These are phyloP conservation scores for Dichotomopilus funicola DNA, from an alignment of 2,329 filamentous ascomycete genomes.

Conservation along the genomic window DNA sequence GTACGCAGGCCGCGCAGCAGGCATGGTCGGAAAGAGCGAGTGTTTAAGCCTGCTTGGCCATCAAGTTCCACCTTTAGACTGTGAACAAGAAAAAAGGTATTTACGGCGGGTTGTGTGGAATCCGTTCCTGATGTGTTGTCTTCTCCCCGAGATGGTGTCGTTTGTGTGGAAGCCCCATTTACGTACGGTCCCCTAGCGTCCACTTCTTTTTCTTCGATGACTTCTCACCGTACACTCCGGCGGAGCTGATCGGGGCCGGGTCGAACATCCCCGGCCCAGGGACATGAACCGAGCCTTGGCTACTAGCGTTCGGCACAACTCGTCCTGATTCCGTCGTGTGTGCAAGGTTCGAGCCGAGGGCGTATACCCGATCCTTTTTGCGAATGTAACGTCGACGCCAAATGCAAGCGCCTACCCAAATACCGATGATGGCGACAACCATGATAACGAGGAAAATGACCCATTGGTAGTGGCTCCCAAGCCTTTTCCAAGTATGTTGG, in stretches of 20 bases:
- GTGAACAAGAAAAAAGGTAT: neutral
- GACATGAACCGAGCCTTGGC: slow-evolving; percentile 33
- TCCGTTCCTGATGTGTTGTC: neutral
- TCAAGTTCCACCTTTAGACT: neutral
- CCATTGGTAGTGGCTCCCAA: slow-evolving; percentile 69
- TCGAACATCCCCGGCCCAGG: slow-evolving; percentile 34
- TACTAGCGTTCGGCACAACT: slow-evolving; percentile 33
- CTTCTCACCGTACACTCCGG: slow-evolving; percentile 32
- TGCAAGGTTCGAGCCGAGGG: slow-evolving; percentile 39
- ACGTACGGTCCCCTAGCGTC: slow-evolving; percentile 39
- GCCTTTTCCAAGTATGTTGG: slow-evolving; percentile 39
- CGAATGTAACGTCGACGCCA: slow-evolving; percentile 68
- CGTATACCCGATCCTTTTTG: slow-evolving; percentile 55
- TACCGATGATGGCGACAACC: slow-evolving; percentile 58
- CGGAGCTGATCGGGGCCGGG: slow-evolving; percentile 29
- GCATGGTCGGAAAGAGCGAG: neutral
- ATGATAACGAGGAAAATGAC: slow-evolving; percentile 74
- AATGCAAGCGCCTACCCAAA: slow-evolving; percentile 62
- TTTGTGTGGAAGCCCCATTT: slow-evolving; percentile 11
- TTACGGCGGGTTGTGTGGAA: neutral
- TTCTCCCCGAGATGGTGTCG: neutral
- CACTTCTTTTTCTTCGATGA: slow-evolving; percentile 45
- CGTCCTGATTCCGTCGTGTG: slow-evolving; percentile 24
- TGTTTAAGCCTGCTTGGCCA: neutral
- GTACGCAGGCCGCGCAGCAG: neutral